Evolutionary conservation across 1,139 yeast genomes (phyloP).

Genomic region (Pichia sp.): DNA sequence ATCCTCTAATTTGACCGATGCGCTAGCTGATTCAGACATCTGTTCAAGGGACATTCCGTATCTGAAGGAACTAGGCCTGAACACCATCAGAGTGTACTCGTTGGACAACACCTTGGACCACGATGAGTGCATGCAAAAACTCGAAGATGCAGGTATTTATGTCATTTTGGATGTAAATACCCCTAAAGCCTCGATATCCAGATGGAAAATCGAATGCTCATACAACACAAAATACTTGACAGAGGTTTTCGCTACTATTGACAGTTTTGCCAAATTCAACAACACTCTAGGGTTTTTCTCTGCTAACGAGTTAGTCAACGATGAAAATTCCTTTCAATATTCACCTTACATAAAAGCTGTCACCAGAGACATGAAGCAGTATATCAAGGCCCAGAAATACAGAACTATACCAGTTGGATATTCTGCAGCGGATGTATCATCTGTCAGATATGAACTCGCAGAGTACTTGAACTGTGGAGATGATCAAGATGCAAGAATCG

Average conservation of each 20-base stretch:
- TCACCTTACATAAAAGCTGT: constrained; percentile 60
- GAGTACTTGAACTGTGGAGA: constrained; percentile 58
- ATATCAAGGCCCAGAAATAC: constrained; percentile 43
- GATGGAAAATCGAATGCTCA: constrained; percentile 53
- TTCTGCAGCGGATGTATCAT: constrained; percentile 57
- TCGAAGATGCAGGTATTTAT: constrained; percentile 69
- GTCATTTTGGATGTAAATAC: constrained; percentile 64
- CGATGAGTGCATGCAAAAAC: constrained; percentile 56
- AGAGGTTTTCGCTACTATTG: constrained; percentile 52
- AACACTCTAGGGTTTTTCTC: constrained; percentile 53
- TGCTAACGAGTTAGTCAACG: constrained; percentile 58
- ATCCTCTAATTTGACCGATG: constrained; percentile 40
- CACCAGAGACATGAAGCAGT: constrained; percentile 55
- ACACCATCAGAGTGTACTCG: constrained; percentile 69
- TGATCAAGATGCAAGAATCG: constrained; percentile 50
- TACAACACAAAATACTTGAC: constrained; percentile 49
- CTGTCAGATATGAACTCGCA: constrained; percentile 48
- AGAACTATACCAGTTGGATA: constrained; percentile 56
- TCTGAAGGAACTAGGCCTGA: constrained; percentile 57
- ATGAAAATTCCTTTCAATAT: constrained; percentile 41
- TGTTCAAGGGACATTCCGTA: constrained; percentile 53
- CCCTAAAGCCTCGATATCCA: constrained; percentile 60
- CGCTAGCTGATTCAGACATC: constrained; percentile 39
- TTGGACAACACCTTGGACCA: constrained; percentile 67
- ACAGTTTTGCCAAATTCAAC: constrained; percentile 45